Evolutionary conservation across 2,329 filamentous ascomycete species (phyloP), one percentile per base, ranked within the genome.

Genomic region (Fonsecaea monophora): DNA sequence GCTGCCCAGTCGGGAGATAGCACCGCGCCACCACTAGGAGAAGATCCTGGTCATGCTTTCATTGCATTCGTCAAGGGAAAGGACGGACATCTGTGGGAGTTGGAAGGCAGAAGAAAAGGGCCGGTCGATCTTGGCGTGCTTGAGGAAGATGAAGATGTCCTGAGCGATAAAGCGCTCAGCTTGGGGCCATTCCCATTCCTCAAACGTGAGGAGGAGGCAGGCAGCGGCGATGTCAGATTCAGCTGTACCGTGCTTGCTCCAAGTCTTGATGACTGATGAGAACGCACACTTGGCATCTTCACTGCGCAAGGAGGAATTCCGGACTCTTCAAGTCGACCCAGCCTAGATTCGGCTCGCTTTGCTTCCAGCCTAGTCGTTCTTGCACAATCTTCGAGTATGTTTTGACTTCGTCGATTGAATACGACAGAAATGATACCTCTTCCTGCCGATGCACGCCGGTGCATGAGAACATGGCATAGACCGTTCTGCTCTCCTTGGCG

Each of bases 381-480:
- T 75, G 74, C 15, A 79, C 78, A 3, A 80, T 58, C 56, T 75
- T 73, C 7, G 78, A 78, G 62, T 77, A 80, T 4, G 72, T 75
- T 70, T 75, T 78, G 54, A 80, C 78, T 4, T 80, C 77, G 55
- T 79, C 76, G 4, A 78, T 73, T 1, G 77, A 73, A 42, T 80
- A 80, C 4, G 74, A 74, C 10, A 80, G 61, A 63, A 75, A 79
- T 3, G 72, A 74, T n/a, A 78, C 75, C 62, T 78, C 77, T 68
- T 78, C 77, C 66, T 78, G 77, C 12, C 78, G 74, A 63, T 77
- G 74, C 32, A 79, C 74, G 9, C 78, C 78, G 3, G 73, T 74
- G 70, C 78, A 80, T 64, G 77, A 78, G 60, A 80, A 80, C 75
- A 80, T 77, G 45, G 77, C 77, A 61, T 80, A 76, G 9, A 80